phyloP scores from a whole-genome alignment of 2,329 filamentous ascomycete genomes.

The Aphanocladium album region DNA sequence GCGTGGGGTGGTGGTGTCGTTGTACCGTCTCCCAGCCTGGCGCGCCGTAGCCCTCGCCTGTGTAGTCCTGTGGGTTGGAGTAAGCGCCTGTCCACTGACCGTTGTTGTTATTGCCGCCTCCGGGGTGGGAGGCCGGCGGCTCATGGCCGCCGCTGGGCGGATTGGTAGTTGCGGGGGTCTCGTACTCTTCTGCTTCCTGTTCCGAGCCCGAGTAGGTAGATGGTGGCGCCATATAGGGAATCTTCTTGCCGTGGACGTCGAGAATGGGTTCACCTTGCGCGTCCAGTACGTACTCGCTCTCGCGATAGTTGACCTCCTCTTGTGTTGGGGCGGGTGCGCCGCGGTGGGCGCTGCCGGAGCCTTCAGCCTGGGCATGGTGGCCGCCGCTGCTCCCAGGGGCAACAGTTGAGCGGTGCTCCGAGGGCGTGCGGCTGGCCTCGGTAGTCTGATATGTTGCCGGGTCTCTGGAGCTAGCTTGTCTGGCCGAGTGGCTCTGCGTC shows the following conservation, averaged over 20 bases:
- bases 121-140: slow-evolving; percentile 24
- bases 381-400: not conserved
- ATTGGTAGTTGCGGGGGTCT: slow-evolving; percentile 44
- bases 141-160: slow-evolving; percentile 32
- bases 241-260: slow-evolving; percentile 56
- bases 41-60: slow-evolving; percentile 59
- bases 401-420: not conserved
- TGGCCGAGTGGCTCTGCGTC: slow-evolving; percentile 63
- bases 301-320: slow-evolving; percentile 25
- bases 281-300: slow-evolving; percentile 65
- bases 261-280: slow-evolving; percentile 55
- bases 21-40: slow-evolving; percentile 72
- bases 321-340: not conserved
- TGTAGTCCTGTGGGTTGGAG: slow-evolving; percentile 53
- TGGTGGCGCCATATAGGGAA: slow-evolving; percentile 45
- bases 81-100: slow-evolving; percentile 40
- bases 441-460: slow-evolving; percentile 22
- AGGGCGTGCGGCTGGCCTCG: slow-evolving; percentile 17
- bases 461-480: slow-evolving; percentile 42
- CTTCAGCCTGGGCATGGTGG: slow-evolving; percentile 3
- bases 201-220: slow-evolving; percentile 46
- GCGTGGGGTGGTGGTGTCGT: slow-evolving; percentile 79
- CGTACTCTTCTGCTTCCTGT: slow-evolving; percentile 52
- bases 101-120: slow-evolving; percentile 8
- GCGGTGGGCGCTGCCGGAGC: slow-evolving; percentile 13